Evolutionary conservation across 257 asterid genomes (phyloP).

Genomic region (Solanum virginianum): DNA sequence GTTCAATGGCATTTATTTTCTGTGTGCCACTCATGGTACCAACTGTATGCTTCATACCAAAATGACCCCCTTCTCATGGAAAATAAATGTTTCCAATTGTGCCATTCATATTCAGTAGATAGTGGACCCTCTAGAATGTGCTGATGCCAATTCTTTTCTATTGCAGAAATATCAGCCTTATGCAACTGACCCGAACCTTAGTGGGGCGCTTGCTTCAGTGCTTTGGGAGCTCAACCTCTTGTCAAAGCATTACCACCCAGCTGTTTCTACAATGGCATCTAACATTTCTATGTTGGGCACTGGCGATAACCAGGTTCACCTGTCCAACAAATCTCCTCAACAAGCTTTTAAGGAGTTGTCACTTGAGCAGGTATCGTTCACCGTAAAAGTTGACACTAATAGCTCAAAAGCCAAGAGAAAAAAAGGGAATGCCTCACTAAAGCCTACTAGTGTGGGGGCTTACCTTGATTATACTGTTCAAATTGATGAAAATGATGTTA

Average conservation of each 20-base stretch:
- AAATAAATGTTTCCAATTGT: neutral
- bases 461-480: slow-evolving; percentile 6
- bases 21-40: neutral
- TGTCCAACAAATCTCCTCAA: slow-evolving; percentile 56
- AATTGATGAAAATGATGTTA: slow-evolving; percentile 37
- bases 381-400: slow-evolving; percentile 17
- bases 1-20: neutral
- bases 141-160: neutral
- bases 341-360: slow-evolving; percentile 54
- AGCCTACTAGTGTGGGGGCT: slow-evolving; percentile 1
- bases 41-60: neutral
- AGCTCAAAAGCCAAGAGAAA: slow-evolving; percentile 27
- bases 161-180: slow-evolving; percentile 78
- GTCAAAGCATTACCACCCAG: slow-evolving; percentile 66
- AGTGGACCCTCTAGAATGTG: neutral
- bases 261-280: slow-evolving; percentile 49
- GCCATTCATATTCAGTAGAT: neutral
- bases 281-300: slow-evolving; percentile 55
- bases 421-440: slow-evolving; percentile 10
- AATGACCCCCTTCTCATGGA: neutral
- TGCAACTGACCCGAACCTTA: slow-evolving; percentile 75
- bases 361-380: slow-evolving; percentile 30
- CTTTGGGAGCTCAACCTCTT: slow-evolving; percentile 96
- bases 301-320: slow-evolving; percentile 45
- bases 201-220: slow-evolving; percentile 95